Evolutionary conservation across 495 filamentous ascomycete species (phyloP), one percentile per base, ranked within the genome.

Genomic region (Collariella sp.): DNA sequence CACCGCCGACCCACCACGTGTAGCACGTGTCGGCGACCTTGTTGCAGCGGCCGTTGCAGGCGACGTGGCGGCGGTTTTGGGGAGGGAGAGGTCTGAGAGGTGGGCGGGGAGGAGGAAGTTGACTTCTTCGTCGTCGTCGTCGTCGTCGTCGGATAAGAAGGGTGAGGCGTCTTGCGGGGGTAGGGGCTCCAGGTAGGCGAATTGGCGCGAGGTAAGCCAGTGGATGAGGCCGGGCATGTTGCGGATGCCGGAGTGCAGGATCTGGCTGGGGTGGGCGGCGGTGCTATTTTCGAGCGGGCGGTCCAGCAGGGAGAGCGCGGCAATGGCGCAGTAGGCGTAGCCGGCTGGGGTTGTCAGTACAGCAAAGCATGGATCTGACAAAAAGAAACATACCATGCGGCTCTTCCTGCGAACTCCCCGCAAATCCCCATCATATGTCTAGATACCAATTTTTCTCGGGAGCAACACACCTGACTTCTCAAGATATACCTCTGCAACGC

Each of bases 1-100:
- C 81, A 11, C 79, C 90, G 24, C 76, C 76, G 2, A 86, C 86
- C 93, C 93, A 98, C 74, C 89, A 98, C 6, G 79, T 82, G 68
- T 98, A 97, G 69, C 93, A 98, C 1, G 91, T 97, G 70, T 98
- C 93, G 18, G 84, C 83, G 12, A 80, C 67, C 64, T 98, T 98
- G 71, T 96, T 96, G 56, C 77, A 79, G 33, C 93, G 82, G 40
- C 93, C 93, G 61, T 91, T 95, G 65, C 94, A 88, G 20, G 88
- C 91, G 7, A 75, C 67, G 76, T 65, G 36, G 7, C 70, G 58
- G 58, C 66, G 39, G 62, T 58, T 47, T 40, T 70, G 45, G 52
- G 67, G 42, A 68, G 38, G 55, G 59, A 41, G 46, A 81, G 58
- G 35, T 57, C 52, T 34, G 75, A 61, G 35, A 79, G 66, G 26